These are phyloP conservation scores for Neurospora sp. DNA, from an alignment of 2,329 filamentous ascomycete species.

Conservation along the genomic window DNA sequence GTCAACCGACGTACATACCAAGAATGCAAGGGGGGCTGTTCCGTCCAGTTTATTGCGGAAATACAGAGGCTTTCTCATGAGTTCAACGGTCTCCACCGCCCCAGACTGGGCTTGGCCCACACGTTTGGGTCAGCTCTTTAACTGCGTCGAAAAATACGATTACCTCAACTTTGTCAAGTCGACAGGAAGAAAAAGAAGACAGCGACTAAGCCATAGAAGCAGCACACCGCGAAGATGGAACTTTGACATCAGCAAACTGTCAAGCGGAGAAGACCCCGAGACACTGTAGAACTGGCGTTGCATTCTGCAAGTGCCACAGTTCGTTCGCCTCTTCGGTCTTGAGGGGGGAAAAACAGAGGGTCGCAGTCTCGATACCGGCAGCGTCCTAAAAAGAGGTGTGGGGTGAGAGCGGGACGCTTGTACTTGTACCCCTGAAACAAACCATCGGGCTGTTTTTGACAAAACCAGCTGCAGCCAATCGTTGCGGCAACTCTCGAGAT, in stretches of 20 bases:
- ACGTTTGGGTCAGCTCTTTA: neutral
- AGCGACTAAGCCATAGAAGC: neutral
- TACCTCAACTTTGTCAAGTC: neutral
- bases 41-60: neutral
- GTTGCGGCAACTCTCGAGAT: conserved; percentile 12
- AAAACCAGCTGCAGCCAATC: conserved; percentile 15
- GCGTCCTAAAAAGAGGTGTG: neutral
- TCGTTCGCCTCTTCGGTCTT: neutral
- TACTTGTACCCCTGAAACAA: conserved; percentile 19
- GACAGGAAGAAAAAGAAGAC: neutral
- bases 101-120: neutral
- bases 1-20: neutral
- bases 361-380: neutral
- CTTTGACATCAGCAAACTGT: neutral
- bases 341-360: neutral
- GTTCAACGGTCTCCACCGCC: neutral
- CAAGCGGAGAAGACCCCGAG: neutral
- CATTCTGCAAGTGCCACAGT: neutral
- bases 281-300: neutral
- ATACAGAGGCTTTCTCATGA: neutral
- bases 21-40: neutral
- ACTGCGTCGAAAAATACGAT: neutral
- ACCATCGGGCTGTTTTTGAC: conserved; percentile 16
- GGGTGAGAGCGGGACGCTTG: conserved; percentile 4
- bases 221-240: neutral